phyloP scores from a whole-genome alignment of 2,329 filamentous ascomycete genomes.

The Boeremia exigua region DNA sequence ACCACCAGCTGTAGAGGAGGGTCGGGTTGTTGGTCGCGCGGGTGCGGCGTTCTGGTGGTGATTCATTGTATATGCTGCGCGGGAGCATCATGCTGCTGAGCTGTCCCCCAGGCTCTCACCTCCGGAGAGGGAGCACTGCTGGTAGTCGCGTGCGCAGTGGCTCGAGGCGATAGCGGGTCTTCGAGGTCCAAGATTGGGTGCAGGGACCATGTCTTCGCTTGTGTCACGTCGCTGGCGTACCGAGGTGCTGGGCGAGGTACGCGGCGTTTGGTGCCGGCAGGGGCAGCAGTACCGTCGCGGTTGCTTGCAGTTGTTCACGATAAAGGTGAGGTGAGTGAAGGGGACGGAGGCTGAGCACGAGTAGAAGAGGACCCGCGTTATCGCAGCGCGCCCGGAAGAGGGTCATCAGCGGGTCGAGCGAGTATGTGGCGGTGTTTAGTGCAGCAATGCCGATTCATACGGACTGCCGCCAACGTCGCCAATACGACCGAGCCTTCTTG shows the following conservation, averaged over 20 bases:
- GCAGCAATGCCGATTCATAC: slow-evolving; percentile 8
- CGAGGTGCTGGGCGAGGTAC: slow-evolving; percentile 25
- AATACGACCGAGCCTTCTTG: slow-evolving; percentile 15
- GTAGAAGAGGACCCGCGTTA: slow-evolving; percentile 19
- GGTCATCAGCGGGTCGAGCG: slow-evolving; percentile 18
- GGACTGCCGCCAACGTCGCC: slow-evolving; percentile 17
- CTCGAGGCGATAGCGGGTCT: slow-evolving; percentile 25
- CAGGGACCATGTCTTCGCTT: slow-evolving; percentile 46
- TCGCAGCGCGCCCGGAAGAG: slow-evolving; percentile 12
- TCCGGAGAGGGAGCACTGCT: slow-evolving; percentile 51
- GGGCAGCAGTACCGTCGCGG: slow-evolving; percentile 8
- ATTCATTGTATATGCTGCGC: slow-evolving; percentile 53
- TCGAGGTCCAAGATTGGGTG: slow-evolving; percentile 26
- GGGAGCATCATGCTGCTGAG: slow-evolving; percentile 44
- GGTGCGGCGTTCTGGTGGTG: slow-evolving; percentile 59
- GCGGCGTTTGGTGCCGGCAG: slow-evolving; percentile 4
- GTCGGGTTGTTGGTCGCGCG: slow-evolving; percentile 78
- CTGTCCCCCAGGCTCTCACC: slow-evolving; percentile 44
- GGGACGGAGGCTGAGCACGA: slow-evolving; percentile 4
- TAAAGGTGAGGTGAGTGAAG: slow-evolving; percentile 5
- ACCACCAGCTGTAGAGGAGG: slow-evolving; percentile 95
- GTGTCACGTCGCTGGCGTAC: slow-evolving; percentile 34
- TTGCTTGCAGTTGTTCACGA: neutral
- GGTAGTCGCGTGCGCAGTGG: slow-evolving; percentile 39
- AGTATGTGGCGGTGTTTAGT: slow-evolving; percentile 18